Percentiles rank a stretch among this genome's conserved stretches.
phyloP scores from a whole-genome alignment of 2,329 filamentous ascomycete species.

The Trichophyton verrucosum region DNA sequence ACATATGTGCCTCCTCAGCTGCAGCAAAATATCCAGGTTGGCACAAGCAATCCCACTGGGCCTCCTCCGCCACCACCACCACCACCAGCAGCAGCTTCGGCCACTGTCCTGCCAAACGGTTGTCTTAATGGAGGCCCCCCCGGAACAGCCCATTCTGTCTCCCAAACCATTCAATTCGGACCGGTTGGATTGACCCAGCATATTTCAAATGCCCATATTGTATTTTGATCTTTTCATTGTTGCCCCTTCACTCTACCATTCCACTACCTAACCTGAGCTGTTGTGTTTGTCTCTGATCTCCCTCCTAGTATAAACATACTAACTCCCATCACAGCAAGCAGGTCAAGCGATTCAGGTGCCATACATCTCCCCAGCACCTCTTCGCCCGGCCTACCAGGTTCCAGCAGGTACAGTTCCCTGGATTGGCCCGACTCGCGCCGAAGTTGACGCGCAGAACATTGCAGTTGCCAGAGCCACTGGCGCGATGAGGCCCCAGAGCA shows the following conservation, averaged over 20 bases:
- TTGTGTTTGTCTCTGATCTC: neutral
- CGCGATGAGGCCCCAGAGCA: slow-evolving; percentile 16
- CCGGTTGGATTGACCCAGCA: slow-evolving; percentile 10
- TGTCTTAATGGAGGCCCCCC: neutral
- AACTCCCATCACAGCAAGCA: slow-evolving; percentile 2
- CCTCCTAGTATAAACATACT: neutral
- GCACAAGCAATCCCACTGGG: neutral
- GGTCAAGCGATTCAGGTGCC: slow-evolving; percentile 1
- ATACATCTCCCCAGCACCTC: slow-evolving; percentile 7
- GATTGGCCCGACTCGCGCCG: slow-evolving; percentile 15
- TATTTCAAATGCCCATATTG: slow-evolving; percentile 5
- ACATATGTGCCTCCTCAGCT: slow-evolving; percentile 10
- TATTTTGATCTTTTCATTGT: slow-evolving; percentile 7
- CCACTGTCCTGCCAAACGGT: neutral
- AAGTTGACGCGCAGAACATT: slow-evolving; percentile 22
- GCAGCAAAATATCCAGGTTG: slow-evolving; percentile 1
- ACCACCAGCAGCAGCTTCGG: neutral
- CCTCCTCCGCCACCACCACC: slow-evolving; percentile 4
- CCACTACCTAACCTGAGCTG: neutral
- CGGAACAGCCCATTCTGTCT: neutral
- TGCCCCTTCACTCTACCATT: neutral
- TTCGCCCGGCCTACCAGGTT: neutral
- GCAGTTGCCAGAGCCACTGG: slow-evolving; percentile 17
- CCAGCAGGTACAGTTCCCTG: slow-evolving; percentile 11
- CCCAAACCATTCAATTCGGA: slow-evolving; percentile 1